These are phyloP conservation scores for Coniella vitis DNA, from an alignment of 2,329 filamentous ascomycete genomes.

Conservation along the genomic window DNA sequence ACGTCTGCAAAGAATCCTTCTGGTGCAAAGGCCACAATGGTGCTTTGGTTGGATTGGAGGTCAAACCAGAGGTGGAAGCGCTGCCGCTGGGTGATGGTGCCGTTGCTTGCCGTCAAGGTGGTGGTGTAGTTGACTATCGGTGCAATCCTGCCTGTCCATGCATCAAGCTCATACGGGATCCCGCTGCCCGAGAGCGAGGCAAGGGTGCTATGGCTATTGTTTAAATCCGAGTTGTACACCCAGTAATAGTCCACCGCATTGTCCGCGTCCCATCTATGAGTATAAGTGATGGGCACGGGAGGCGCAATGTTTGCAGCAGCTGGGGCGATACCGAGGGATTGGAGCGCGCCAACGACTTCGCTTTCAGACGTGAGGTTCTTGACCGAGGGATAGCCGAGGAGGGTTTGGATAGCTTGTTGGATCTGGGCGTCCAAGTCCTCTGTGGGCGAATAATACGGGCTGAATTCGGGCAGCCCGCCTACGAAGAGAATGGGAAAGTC, in stretches of 20 bases:
- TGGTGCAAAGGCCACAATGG: slow-evolving; percentile 5
- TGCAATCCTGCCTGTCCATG: slow-evolving; percentile 2
- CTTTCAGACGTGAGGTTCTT: neutral
- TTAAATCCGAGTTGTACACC: slow-evolving; percentile 7
- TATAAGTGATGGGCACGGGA: neutral
- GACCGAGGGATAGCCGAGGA: slow-evolving; percentile 2
- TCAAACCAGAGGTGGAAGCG: slow-evolving; percentile 7
- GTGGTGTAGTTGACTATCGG: slow-evolving; percentile 4
- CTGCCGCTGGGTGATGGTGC: neutral
- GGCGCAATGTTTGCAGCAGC: slow-evolving; percentile 3
- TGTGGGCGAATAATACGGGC: slow-evolving; percentile 1
- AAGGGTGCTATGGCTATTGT: neutral
- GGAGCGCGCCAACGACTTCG: slow-evolving; percentile 3
- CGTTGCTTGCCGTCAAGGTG: neutral
- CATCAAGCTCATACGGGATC: slow-evolving; percentile 1
- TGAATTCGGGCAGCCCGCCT: neutral
- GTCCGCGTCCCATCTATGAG: slow-evolving; percentile 5
- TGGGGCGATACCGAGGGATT: neutral
- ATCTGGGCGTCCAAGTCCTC: neutral
- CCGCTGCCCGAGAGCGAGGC: slow-evolving; percentile 1
- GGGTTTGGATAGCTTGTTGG: neutral
- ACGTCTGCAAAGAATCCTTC: slow-evolving; percentile 1
- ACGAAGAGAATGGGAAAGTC: slow-evolving; percentile 3
- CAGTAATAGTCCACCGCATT: slow-evolving; percentile 6
- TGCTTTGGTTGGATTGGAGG: slow-evolving; percentile 5